Conservation (phyloP, 352 stramenopile genomes). For the Phytophthora rubi region DNA sequence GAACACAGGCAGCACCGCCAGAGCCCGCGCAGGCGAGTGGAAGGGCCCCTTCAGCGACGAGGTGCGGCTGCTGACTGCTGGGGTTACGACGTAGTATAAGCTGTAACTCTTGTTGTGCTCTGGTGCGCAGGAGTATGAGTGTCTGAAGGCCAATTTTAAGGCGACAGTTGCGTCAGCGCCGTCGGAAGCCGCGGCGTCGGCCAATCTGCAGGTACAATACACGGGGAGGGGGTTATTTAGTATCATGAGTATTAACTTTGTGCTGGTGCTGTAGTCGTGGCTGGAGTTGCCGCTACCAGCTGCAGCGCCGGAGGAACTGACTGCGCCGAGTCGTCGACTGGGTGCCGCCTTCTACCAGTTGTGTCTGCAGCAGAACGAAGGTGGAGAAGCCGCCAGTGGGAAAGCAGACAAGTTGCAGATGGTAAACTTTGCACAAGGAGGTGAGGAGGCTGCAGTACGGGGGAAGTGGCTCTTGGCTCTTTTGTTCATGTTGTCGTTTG, state of each 20-base stretch:
- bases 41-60: slow-evolving; percentile 86
- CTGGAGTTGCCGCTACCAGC: slow-evolving; percentile 48
- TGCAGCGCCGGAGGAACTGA: slow-evolving; percentile 37
- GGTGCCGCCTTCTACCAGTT: slow-evolving; percentile 60
- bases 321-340: slow-evolving; percentile 28
- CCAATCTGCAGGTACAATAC: slow-evolving; percentile 53
- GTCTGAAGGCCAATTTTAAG: slow-evolving; percentile 57
- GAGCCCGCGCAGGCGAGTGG: slow-evolving; percentile 44
- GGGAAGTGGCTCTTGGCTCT: not conserved
- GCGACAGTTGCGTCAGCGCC: slow-evolving; percentile 33
- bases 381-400: slow-evolving; percentile 13
- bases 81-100: not conserved
- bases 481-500: not conserved
- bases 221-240: not conserved
- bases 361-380: slow-evolving; percentile 49
- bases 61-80: slow-evolving; percentile 28
- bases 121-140: slow-evolving; percentile 66
- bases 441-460: slow-evolving; percentile 29
- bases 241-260: not conserved
- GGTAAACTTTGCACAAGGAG: slow-evolving; percentile 69
- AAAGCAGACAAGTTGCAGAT: slow-evolving; percentile 39
- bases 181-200: slow-evolving; percentile 27
- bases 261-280: slow-evolving; percentile 36
- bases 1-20: slow-evolving; percentile 31
- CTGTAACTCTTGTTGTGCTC: not conserved